Evolutionary conservation across 2,329 filamentous ascomycete species (phyloP), one percentile per base, ranked within the genome.

Genomic region (Pseudonectria buxi): DNA sequence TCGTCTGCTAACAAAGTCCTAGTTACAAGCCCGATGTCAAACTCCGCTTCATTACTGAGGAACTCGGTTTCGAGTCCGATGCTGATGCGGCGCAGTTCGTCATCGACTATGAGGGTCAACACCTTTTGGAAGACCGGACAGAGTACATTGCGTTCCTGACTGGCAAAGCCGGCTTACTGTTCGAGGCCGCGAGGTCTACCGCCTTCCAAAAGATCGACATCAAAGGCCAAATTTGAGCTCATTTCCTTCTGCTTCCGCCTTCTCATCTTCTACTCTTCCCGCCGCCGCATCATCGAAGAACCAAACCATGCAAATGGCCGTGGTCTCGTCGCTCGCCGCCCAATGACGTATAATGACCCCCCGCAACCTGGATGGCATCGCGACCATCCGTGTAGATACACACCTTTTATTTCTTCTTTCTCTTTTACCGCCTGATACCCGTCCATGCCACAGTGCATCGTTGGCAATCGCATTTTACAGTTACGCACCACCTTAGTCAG

Each of bases 11-110:
- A 83, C 58, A 14, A 14, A 16, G 13, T 12, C 22, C 12, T 53
- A 98, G 92, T 57, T 96, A 95, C 69, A 94, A 94, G 68, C 86
- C 83, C 49, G 83, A 89, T 59, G 76, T 96, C 56, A 84, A 82
- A 54, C 74, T 96, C 48, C 83, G 86, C 47, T 95, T 94, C 67
- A 76, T 98, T 54, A 94, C 89, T 40, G 87, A 95, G 64, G 90
- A 96, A 64, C 83, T 98, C 54, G 88, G 86, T 33, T 98, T 98
- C 61, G 88, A 95, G 62, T 88, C 85, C 40, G 88, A 95, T 65
- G 77, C 83, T 56, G 86, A 94, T 66, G 88, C 88, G 45, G 84
- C 84, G 43, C 84, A 92, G 58, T 98, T 96, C 63, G 78, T 98
- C 56, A 79, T 86, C 54, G 83, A 94, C 47, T 70, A 92, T 54